Conservation (phyloP, 2,329 filamentous ascomycete species). For the Pseudogymnoascus sp. region DNA sequence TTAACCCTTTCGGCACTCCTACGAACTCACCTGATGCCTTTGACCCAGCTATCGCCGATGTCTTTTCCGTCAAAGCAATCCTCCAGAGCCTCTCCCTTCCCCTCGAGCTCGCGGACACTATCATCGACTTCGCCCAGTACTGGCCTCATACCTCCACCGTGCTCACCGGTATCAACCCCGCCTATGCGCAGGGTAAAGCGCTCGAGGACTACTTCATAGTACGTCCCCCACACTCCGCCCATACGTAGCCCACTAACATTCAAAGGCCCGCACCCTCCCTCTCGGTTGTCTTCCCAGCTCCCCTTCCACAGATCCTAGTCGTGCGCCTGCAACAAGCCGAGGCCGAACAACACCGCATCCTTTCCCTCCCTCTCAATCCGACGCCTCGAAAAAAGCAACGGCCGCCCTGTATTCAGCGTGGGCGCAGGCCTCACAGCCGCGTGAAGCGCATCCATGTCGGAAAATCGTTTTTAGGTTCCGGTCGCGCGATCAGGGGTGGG, state of each 20-base stretch:
- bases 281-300: conserved; percentile 10
- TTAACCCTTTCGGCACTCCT: not conserved
- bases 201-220: conserved; percentile 36
- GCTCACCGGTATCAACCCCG: conserved; percentile 6
- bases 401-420: conserved; percentile 11
- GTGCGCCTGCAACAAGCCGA: not conserved
- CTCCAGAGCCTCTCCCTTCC: conserved; percentile 41
- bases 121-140: conserved; percentile 54
- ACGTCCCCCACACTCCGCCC: conserved; percentile 15
- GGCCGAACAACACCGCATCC: not conserved
- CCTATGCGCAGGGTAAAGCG: not conserved
- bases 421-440: conserved; percentile 12
- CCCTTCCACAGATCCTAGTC: conserved; percentile 14
- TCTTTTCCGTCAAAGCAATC: conserved; percentile 40
- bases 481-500: conserved; percentile 53
- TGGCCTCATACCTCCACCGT: conserved; percentile 41
- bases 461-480: conserved; percentile 53
- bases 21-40: not conserved
- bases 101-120: conserved; percentile 44
- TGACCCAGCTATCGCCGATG: conserved; percentile 39
- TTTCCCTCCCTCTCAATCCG: not conserved
- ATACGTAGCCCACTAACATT: conserved; percentile 10
- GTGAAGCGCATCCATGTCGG: conserved; percentile 39
- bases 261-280: not conserved
- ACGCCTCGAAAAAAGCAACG: not conserved